Base-by-base conservation (phyloP, 805 yeast species). In the Ogataea ganodermae region DNA sequence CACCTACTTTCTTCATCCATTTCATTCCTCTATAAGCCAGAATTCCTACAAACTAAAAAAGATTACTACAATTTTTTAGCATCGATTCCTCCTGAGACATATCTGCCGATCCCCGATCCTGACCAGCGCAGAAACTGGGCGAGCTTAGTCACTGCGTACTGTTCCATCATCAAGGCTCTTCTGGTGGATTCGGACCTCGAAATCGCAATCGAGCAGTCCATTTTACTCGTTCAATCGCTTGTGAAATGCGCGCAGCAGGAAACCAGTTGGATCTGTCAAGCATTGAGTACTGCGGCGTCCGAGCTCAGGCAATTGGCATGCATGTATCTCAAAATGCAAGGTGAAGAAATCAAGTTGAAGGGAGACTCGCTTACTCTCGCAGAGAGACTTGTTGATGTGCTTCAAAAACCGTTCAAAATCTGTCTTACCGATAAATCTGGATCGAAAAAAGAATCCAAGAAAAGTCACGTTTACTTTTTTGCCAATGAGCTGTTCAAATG, bases 381-480 rank as follows among this genome's bases (percentile, higher is more conserved):
- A 35, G 72, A 60, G 48, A 49, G 50, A 45, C 50, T 62, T 32
- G 66, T 65, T 3, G 61, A 61, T 35, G 59, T 57, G 2, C 73
- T 89, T 45, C 89, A 89, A 63, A 75, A 81, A 50, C 78, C 91
- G 6, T 86, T 89, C 68, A 87, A 85, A 48, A 61, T 86, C 3
- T 87, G 96, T 52, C 70, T 90, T 36, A 87, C 86, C 52, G 97
- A 90, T 65, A 76, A 91, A 48, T 81, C 81, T 50, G 76, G 79
- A n/a, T 77, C 76, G 22, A 40, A 64, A 17, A 42, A 39, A 0
- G 57, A 58, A 12, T 79, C 84, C 50, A 85, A 86, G 60, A 75
- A 83, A 57, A 65, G 67, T 52, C 86, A 84, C 42, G 82, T 86
- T 16, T 87, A 84, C 65, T 83, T 78, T 65, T 84, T 89, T 62